phyloP scores from a whole-genome alignment of 108 stramenopile genomes.

The Cyclotella choctawhatcheeana region DNA sequence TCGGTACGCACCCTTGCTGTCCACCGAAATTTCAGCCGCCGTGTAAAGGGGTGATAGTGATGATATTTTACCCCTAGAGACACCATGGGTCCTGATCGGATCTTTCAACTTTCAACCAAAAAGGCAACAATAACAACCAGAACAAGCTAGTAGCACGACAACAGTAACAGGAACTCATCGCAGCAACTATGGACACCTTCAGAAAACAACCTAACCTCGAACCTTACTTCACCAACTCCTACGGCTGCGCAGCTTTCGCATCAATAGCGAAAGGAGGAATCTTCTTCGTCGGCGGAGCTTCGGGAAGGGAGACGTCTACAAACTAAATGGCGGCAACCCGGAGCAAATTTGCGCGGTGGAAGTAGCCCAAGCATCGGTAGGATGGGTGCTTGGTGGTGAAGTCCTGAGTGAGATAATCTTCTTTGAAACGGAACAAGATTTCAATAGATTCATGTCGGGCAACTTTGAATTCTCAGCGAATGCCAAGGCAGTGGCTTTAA shows the following conservation, averaged over 20 bases:
- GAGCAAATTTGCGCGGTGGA: conserved; percentile 30
- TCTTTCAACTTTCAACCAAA: too few species aligned
- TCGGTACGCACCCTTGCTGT: too few species aligned
- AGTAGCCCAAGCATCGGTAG: conserved; percentile 39
- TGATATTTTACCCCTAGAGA: too few species aligned
- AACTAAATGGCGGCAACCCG: conserved; percentile 16
- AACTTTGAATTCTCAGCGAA: conserved; percentile 59
- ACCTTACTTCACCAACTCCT: conserved; percentile 50
- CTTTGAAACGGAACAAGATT: conserved; percentile 52
- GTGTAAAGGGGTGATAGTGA: too few species aligned
- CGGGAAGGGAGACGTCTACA: conserved; percentile 47
- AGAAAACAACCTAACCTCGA: conserved; percentile 43
- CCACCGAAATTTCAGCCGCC: too few species aligned
- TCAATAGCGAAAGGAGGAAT: conserved; percentile 52
- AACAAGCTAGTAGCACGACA: too few species aligned
- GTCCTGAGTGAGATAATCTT: conserved; percentile 54
- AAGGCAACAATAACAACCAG: too few species aligned
- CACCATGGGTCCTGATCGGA: too few species aligned
- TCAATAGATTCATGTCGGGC: conserved; percentile 32
- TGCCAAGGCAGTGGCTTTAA: conserved; percentile 55
- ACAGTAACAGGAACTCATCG: neutral
- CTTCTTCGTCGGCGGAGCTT: conserved; percentile 50
- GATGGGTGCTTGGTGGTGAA: conserved; percentile 55
- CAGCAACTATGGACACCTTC: conserved; percentile 52
- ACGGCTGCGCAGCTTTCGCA: conserved; percentile 52